Conservation (phyloP, 2,329 filamentous ascomycete species). For the Fusarium bactridioides region DNA sequence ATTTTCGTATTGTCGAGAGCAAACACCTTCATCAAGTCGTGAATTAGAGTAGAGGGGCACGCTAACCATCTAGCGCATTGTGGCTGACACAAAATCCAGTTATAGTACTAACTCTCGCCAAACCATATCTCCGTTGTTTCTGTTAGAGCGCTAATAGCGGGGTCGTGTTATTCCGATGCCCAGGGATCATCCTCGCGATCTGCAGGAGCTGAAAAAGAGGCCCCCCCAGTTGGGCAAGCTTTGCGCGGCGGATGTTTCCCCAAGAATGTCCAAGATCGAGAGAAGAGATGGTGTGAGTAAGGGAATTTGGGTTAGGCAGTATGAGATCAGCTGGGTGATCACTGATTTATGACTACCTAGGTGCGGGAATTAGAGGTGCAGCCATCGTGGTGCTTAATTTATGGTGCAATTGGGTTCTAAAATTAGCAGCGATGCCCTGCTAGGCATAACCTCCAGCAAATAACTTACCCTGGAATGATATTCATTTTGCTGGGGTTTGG, state of each 20-base stretch:
- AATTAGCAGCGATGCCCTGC: background rate
- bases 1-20: background rate
- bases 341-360: background rate
- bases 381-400: background rate
- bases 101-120: background rate
- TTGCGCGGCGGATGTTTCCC: background rate
- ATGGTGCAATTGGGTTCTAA: background rate
- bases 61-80: conserved; percentile 2
- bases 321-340: background rate
- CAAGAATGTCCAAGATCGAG: background rate
- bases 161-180: background rate
- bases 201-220: conserved; percentile 21
- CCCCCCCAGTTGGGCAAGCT: conserved; percentile 10
- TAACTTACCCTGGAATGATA: background rate
- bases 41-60: conserved; percentile 26
- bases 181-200: conserved; percentile 18
- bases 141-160: background rate
- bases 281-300: background rate
- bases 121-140: fast-evolving
- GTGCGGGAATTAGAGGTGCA: background rate
- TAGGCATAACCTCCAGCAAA: background rate
- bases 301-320: background rate
- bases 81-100: conserved; percentile 6
- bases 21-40: background rate
- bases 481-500: too few species aligned